Percentiles rank a stretch among this genome's conserved stretches.
phyloP scores from a whole-genome alignment of 1,139 yeast species.

The Geotrichum cucujoidarum region DNA sequence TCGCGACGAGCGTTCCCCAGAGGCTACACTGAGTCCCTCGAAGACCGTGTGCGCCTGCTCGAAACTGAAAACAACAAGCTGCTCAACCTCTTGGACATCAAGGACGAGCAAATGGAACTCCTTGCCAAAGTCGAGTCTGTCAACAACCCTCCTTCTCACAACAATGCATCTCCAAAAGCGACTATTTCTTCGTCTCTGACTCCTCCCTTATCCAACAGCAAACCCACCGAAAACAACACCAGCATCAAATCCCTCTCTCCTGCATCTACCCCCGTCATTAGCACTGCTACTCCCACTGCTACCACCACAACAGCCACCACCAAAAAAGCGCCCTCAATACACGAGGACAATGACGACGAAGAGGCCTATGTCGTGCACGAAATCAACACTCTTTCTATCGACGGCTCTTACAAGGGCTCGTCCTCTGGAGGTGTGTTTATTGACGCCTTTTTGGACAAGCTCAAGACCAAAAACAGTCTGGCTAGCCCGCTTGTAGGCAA shows the following conservation, averaged over 20 bases:
- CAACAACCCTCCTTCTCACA: slow-evolving; percentile 1
- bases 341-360: slow-evolving; percentile 23
- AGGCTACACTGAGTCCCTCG: slow-evolving; percentile 71
- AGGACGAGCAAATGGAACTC: slow-evolving; percentile 55
- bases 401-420: slow-evolving; percentile 35
- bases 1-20: slow-evolving; percentile 68
- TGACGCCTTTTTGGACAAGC: slow-evolving; percentile 30
- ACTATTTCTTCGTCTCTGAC: too few species aligned
- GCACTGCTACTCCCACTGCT: too few species aligned
- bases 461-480: slow-evolving; percentile 26
- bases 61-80: slow-evolving; percentile 54
- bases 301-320: slow-evolving; percentile 1
- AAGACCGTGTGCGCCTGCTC: slow-evolving; percentile 53
- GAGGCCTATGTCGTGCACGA: slow-evolving; percentile 31
- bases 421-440: slow-evolving; percentile 35
- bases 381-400: slow-evolving; percentile 28
- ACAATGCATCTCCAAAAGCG: neutral
- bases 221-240: neutral
- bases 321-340: slow-evolving; percentile 12
- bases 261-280: too few species aligned
- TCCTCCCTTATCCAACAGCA: neutral
- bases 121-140: slow-evolving; percentile 31
- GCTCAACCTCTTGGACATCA: slow-evolving; percentile 50
- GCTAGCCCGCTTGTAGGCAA: slow-evolving; percentile 24
- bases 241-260: too few species aligned